phyloP scores from a whole-genome alignment of 805 yeast genomes.

The Pichia deserticola region DNA sequence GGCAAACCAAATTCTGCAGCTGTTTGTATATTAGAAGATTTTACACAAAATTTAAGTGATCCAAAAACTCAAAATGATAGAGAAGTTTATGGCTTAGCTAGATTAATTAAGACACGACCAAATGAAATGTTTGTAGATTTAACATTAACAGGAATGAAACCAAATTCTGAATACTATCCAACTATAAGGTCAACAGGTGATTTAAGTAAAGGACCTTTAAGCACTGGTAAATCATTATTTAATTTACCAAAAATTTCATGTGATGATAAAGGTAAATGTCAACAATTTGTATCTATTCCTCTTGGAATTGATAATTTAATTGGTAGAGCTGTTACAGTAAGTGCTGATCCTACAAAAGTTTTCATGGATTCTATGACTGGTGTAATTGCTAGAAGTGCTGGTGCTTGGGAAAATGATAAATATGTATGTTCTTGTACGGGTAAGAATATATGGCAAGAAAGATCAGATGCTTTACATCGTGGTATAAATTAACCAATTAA shows the following conservation, averaged over 20 bases:
- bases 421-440: slow-evolving; percentile 93
- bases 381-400: slow-evolving; percentile 93
- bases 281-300: slow-evolving; percentile 38
- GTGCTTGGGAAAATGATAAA: slow-evolving; percentile 94
- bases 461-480: slow-evolving; percentile 60
- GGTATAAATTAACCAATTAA: slow-evolving; percentile 35
- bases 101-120: slow-evolving; percentile 62
- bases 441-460: slow-evolving; percentile 92
- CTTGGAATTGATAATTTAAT: slow-evolving; percentile 52
- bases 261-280: slow-evolving; percentile 31
- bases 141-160: slow-evolving; percentile 61
- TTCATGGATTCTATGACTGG: slow-evolving; percentile 55
- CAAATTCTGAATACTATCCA: slow-evolving; percentile 60
- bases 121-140: slow-evolving; percentile 61
- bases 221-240: slow-evolving; percentile 49
- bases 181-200: slow-evolving; percentile 67
- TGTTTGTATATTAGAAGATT: slow-evolving; percentile 79
- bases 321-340: slow-evolving; percentile 59
- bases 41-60: slow-evolving; percentile 30
- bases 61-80: slow-evolving; percentile 17
- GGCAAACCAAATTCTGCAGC: slow-evolving; percentile 86
- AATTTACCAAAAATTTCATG: slow-evolving; percentile 35
- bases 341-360: slow-evolving; percentile 32
- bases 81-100: slow-evolving; percentile 80
- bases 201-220: slow-evolving; percentile 61